Evolutionary conservation across 31 red algal species (phyloP), one percentile per base, ranked within the genome.

Genomic region (Porphyra umbilicalis): DNA sequence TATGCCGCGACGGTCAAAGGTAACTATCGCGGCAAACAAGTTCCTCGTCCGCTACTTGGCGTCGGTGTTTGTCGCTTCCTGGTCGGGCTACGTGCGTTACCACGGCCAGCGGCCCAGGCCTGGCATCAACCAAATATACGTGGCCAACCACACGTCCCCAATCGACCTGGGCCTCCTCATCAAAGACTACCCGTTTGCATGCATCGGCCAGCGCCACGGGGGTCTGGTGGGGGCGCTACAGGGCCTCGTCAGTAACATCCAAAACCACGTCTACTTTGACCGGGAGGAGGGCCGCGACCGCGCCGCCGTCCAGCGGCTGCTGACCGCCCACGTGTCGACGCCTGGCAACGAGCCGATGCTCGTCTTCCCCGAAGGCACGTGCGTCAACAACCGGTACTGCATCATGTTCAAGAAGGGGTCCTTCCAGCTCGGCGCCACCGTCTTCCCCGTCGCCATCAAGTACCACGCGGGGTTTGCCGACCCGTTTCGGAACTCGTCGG

Each of bases 331-430:
- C 81, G 93, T 95, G 30, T 33, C 75, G 13, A 82, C 92, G 71
- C 84, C 77, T 0, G 82, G 9, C 39, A 94, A 98, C 32, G 93
- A 98, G 82, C 96, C 96, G 82, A 95, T 92, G 92, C 80, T 98
- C 38, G 90, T 98, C 33, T 98, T 98, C 77, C 92, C 96, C 67
- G 96, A 98, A 85, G 96, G 93, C 80, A 98, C 96, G 34, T 98
- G 96, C 82, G 91, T 92, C 31, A 94, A 95, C 84, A 93, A 94
- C 78, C 82, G 90, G 44, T 95, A 95, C 79, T 95, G 92, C 38
- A 92, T 95, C 36, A 95, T 95, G 96, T 95, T 98, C 35, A 95
- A 98, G 78, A 98, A 98, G 81, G 92, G 96, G 16, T 88, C 82
- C 74, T 98, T 98, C 80, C 93, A 95, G 74, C 85, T 98, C 34